A percentile compares a stretch with the other conserved stretches of the same genome.
These are phyloP conservation scores for Micromonas pusilla DNA, from an alignment of 139 green algal species.

Conservation along the genomic window DNA sequence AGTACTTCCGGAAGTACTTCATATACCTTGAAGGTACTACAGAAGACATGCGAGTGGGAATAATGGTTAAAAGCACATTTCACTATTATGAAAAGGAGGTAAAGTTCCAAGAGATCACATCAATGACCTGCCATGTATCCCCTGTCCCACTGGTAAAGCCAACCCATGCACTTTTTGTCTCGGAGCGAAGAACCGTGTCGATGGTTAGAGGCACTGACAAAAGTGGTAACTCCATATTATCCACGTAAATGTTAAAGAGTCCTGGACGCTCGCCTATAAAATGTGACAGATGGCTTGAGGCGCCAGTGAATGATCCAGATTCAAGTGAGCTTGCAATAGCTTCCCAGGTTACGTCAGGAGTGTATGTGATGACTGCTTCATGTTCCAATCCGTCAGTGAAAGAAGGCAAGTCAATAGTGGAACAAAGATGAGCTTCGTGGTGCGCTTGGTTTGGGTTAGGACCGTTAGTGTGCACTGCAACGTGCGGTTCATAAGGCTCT, in stretches of 20 bases:
- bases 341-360: neutral
- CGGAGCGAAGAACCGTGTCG: neutral
- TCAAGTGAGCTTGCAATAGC: neutral
- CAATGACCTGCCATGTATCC: neutral
- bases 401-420: neutral
- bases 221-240: neutral
- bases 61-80: no score
- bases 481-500: slow-evolving; percentile 7
- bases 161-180: neutral
- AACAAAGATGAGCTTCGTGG: neutral
- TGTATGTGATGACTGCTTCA: neutral
- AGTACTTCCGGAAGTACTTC: no score
- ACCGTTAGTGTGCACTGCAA: slow-evolving; percentile 5
- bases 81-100: neutral
- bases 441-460: neutral
- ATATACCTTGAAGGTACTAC: no score
- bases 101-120: slow-evolving; percentile 15
- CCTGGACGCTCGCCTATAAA: neutral
- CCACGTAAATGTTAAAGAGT: neutral
- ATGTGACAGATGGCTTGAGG: neutral
- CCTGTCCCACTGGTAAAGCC: neutral
- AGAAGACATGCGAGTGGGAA: no score
- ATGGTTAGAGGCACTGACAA: slow-evolving; percentile 18
- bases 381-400: neutral
- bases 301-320: neutral